Evolutionary conservation across 345 rosid species (phyloP).

Genomic region (Kernera saxatilis): DNA sequence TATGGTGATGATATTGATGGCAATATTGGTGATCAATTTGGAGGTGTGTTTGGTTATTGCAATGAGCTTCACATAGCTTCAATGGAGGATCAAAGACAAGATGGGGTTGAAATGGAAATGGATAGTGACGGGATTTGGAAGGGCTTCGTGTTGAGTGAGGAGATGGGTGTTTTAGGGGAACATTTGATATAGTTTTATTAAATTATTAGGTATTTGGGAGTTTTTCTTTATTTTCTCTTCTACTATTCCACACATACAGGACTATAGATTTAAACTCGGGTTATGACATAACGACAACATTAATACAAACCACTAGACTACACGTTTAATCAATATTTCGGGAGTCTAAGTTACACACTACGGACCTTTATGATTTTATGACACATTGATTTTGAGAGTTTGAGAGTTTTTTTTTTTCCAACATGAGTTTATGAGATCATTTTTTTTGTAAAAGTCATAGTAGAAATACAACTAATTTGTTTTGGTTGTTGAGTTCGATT

Average conservation of each 20-base stretch:
- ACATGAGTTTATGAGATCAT: neutral
- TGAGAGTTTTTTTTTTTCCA: too few species aligned
- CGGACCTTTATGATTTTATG: too few species aligned
- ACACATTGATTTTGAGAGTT: too few species aligned
- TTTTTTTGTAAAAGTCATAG: neutral
- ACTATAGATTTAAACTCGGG: neutral
- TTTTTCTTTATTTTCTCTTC: neutral
- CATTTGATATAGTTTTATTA: constrained; percentile 2
- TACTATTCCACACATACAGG: neutral
- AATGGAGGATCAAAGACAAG: constrained; percentile 14
- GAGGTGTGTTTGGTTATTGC: constrained; percentile 32
- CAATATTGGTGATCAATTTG: constrained; percentile 29
- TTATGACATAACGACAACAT: neutral
- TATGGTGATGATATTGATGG: constrained; percentile 20
- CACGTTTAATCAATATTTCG: neutral
- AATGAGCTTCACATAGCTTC: constrained; percentile 21
- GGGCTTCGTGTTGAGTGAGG: constrained; percentile 41
- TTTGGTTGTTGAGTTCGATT: neutral
- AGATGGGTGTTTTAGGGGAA: constrained; percentile 20
- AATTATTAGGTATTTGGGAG: neutral
- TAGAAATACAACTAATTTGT: neutral
- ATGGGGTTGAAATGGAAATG: constrained; percentile 17
- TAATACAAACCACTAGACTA: neutral
- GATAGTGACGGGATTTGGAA: constrained; percentile 43
- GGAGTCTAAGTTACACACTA: too few species aligned